Evolutionary conservation across 495 filamentous ascomycete species (phyloP).

Genomic region (Xylaria cubensis): DNA sequence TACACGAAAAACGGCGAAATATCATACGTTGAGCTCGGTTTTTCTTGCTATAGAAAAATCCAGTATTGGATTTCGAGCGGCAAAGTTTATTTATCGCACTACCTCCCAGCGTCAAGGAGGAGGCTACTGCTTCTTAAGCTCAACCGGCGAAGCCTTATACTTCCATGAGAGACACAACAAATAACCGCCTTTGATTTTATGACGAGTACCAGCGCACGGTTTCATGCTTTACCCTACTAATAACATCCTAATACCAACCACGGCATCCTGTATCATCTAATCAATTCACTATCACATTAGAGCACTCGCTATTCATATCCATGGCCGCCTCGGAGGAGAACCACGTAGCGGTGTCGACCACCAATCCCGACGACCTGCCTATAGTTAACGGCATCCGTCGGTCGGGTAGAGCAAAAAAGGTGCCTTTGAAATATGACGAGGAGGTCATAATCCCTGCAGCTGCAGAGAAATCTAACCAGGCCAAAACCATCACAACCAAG

Average conservation of each 20-base stretch:
- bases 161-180: neutral
- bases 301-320: neutral
- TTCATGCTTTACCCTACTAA: neutral
- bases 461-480: slow-evolving; percentile 8
- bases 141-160: neutral
- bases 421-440: slow-evolving; percentile 35
- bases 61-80: neutral
- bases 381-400: slow-evolving; percentile 34
- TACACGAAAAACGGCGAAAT: neutral
- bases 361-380: neutral
- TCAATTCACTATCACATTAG: neutral
- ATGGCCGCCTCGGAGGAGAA: neutral
- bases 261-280: neutral
- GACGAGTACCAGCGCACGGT: neutral
- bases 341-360: neutral
- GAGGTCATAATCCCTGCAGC: slow-evolving; percentile 28
- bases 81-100: neutral
- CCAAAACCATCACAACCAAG: slow-evolving; percentile 5
- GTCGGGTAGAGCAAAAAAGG: slow-evolving; percentile 44
- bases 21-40: neutral
- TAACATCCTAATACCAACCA: slow-evolving; percentile 1
- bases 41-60: neutral
- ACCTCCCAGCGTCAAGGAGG: neutral
- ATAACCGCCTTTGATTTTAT: neutral
- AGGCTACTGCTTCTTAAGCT: neutral